A percentile compares a stretch with the other conserved stretches of the same genome.
Evolutionary conservation across 164 flowering plant genomes (phyloP).

Genomic region (Annona squamosa): DNA sequence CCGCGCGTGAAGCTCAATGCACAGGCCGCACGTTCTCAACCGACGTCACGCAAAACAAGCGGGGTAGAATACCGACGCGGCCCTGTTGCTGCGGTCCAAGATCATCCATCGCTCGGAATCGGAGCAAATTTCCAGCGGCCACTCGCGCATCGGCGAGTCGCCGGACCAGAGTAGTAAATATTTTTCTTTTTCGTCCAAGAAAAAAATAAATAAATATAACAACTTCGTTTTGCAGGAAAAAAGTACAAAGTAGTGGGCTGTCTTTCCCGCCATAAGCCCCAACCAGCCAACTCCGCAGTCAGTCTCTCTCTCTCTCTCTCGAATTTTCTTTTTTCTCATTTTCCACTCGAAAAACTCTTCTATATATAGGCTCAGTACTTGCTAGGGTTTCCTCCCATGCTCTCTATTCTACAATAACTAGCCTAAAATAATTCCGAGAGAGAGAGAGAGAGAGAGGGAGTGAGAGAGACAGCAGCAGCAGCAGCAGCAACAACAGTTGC

Average conservation of each 20-base stretch:
- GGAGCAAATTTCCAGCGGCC: neutral
- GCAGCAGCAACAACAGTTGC: neutral
- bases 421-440: neutral
- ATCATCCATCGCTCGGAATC: neutral
- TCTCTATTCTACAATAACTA: neutral
- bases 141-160: neutral
- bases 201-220: neutral
- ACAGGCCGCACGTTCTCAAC: neutral
- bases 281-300: neutral
- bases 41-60: neutral
- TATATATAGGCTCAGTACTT: conserved; percentile 9
- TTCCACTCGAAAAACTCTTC: neutral
- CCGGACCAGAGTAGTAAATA: neutral
- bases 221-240: conserved; percentile 3
- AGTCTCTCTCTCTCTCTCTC: neutral
- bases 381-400: conserved; percentile 13
- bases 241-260: conserved; percentile 7
- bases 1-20: neutral
- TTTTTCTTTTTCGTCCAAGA: neutral
- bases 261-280: conserved; percentile 20
- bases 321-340: neutral
- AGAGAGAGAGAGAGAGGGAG: neutral
- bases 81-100: neutral
- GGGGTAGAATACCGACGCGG: neutral
- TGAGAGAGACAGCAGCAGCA: no score